Evolutionary conservation across 2,329 filamentous ascomycete genomes (phyloP).

Genomic region (Helotiales sp.): DNA sequence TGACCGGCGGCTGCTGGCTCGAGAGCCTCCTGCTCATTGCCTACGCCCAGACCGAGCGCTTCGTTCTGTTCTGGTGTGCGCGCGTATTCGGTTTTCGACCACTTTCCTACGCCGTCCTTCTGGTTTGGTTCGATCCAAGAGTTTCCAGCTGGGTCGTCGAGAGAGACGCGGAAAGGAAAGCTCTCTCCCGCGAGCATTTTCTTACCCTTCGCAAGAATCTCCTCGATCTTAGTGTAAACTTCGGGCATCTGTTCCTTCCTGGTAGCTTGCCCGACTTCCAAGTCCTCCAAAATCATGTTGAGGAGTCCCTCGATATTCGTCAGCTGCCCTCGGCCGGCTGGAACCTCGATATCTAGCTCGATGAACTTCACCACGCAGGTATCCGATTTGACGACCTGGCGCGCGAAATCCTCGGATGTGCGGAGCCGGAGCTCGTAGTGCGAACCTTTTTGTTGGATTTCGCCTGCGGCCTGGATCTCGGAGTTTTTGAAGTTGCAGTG

Average conservation of each 20-base stretch:
- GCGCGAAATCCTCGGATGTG: conserved; percentile 72
- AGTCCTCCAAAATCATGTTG: conserved; percentile 75
- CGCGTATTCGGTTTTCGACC: conserved; percentile 82
- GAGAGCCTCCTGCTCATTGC: conserved; percentile 58
- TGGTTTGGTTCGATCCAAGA: conserved; percentile 93
- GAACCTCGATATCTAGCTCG: conserved; percentile 91
- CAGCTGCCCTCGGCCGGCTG: conserved; percentile 85
- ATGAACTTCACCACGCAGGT: conserved; percentile 84
- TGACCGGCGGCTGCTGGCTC: conserved; percentile 51
- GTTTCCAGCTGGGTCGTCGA: conserved; percentile 94
- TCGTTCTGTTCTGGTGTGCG: conserved; percentile 87
- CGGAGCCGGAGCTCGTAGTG: conserved; percentile 85
- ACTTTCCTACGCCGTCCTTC: conserved; percentile 82
- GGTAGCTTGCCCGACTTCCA: conserved; percentile 81
- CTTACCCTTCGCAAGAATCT: conserved; percentile 73
- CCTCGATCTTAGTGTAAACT: conserved; percentile 76
- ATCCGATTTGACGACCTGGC: conserved; percentile 93
- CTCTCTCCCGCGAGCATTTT: conserved; percentile 77
- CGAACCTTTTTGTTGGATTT: conserved; percentile 86
- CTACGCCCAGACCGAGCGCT: conserved; percentile 75
- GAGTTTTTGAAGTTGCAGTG: conserved; percentile 90
- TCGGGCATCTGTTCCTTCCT: conserved; percentile 81
- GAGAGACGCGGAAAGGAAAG: conserved; percentile 85
- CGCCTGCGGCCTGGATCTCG: conserved; percentile 89
- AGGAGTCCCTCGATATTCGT: conserved; percentile 93